These are phyloP conservation scores for Mycena kentingensis DNA, from an alignment of 768 basidiomycete genomes.

Conservation along the genomic window DNA sequence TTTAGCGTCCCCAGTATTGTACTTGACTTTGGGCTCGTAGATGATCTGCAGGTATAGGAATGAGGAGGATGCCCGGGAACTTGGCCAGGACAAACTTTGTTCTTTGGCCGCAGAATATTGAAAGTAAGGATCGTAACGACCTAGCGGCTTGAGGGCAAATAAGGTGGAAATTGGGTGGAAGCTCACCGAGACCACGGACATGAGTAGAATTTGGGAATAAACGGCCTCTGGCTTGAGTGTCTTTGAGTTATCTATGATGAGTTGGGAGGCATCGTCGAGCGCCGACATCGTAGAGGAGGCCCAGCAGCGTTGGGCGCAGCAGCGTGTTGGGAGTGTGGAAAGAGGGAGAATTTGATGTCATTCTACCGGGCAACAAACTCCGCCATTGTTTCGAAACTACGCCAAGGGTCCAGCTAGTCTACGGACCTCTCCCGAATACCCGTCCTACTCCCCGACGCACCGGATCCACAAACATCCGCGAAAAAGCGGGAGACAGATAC, in stretches of 20 bases:
- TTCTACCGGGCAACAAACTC: no score
- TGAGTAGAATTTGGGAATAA: slow-evolving; percentile 73
- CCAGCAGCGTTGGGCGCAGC: no score
- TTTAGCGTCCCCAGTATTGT: slow-evolving; percentile 63
- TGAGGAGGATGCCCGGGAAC: not conserved
- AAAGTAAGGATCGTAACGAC: slow-evolving; percentile 71
- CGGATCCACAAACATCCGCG: slow-evolving; percentile 66
- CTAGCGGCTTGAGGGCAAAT: slow-evolving; percentile 35
- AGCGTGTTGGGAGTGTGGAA: not conserved
- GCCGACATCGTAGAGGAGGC: slow-evolving; percentile 35
- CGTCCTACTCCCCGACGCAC: slow-evolving; percentile 41
- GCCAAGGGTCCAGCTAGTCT: no score
- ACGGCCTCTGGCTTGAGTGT: slow-evolving; percentile 82
- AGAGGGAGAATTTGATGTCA: slow-evolving; percentile 1
- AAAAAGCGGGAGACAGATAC: slow-evolving; percentile 74
- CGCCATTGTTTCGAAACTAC: no score
- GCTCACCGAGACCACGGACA: slow-evolving; percentile 73
- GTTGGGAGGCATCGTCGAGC: slow-evolving; percentile 40
- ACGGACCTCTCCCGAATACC: slow-evolving; percentile 30
- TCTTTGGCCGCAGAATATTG: slow-evolving; percentile 82
- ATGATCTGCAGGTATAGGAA: slow-evolving; percentile 49
- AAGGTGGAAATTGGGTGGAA: slow-evolving; percentile 27
- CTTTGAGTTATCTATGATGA: slow-evolving; percentile 51
- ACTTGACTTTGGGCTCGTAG: slow-evolving; percentile 86
- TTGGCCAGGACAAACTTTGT: slow-evolving; percentile 58